Conservation (phyloP, 1,284 basidiomycete genomes). For the Sanguinoderma infundibulare region DNA sequence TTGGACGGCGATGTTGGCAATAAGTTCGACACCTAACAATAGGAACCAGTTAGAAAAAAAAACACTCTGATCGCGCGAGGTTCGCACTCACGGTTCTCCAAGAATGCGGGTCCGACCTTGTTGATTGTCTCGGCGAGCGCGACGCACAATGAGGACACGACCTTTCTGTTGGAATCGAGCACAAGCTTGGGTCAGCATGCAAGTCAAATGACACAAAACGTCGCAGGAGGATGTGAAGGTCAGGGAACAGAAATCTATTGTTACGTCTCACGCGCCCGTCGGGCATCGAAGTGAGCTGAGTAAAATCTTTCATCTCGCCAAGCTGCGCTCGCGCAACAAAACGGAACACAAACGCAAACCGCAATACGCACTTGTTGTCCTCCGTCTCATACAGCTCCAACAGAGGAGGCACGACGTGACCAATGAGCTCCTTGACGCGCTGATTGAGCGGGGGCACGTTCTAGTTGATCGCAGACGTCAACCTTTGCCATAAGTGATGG, state of each 20-base stretch:
- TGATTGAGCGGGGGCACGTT: constrained; percentile 61
- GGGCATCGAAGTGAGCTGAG: constrained; percentile 89
- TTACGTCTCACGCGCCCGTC: constrained; percentile 62
- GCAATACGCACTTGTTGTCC: constrained; percentile 91
- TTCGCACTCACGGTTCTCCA: constrained; percentile 65
- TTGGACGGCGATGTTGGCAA: constrained; percentile 81
- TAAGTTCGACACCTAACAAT: constrained; percentile 72
- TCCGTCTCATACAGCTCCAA: constrained; percentile 93
- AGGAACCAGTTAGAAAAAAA: constrained; percentile 12
- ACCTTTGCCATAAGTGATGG: not conserved
- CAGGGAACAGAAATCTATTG: constrained; percentile 38
- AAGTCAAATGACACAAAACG: constrained; percentile 3
- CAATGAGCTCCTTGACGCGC: constrained; percentile 84
- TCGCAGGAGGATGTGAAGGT: constrained; percentile 31
- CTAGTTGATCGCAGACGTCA: constrained; percentile 5
- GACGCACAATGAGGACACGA: constrained; percentile 86
- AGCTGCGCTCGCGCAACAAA: constrained; percentile 2
- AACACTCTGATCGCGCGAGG: not conserved
- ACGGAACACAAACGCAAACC: not conserved
- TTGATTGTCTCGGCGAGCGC: constrained; percentile 90
- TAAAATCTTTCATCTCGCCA: constrained; percentile 63
- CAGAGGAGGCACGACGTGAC: constrained; percentile 76
- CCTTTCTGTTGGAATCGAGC: constrained; percentile 61
- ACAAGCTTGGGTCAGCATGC: constrained; percentile 26
- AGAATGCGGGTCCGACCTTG: constrained; percentile 87